Evolutionary conservation across 2,329 filamentous ascomycete species (phyloP).

Genomic region (Plenodomus biglobosus): DNA sequence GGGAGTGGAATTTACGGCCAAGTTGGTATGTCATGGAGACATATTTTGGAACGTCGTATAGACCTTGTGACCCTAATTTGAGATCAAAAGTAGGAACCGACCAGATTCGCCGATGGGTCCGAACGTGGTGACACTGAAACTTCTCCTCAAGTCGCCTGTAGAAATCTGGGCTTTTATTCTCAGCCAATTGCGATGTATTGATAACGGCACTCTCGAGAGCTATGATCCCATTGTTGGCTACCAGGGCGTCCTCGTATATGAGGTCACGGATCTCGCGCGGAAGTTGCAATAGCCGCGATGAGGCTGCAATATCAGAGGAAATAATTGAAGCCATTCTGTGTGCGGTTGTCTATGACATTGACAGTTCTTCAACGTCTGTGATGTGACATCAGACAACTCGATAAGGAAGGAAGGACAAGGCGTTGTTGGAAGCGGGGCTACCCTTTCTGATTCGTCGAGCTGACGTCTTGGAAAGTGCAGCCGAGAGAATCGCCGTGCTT

Average conservation of each 20-base stretch:
- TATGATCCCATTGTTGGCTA: slow-evolving; percentile 12
- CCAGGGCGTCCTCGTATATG: slow-evolving; percentile 21
- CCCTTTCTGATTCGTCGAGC: too few species aligned
- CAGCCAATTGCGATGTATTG: slow-evolving; percentile 2
- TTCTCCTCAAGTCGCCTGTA: slow-evolving; percentile 5
- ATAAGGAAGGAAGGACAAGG: too few species aligned
- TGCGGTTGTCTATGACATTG: too few species aligned
- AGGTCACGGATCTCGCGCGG: slow-evolving; percentile 26
- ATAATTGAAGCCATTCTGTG: too few species aligned
- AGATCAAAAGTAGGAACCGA: slow-evolving; percentile 19
- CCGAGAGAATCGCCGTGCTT: too few species aligned
- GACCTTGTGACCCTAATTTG: slow-evolving; percentile 6
- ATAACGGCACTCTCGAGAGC: slow-evolving; percentile 16
- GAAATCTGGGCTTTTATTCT: slow-evolving; percentile 6
- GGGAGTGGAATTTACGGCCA: neutral
- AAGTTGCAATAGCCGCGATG: slow-evolving; percentile 13
- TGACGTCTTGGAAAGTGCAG: too few species aligned
- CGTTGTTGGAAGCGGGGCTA: too few species aligned
- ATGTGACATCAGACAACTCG: too few species aligned
- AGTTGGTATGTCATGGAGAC: slow-evolving; percentile 28
- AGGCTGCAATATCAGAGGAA: too few species aligned
- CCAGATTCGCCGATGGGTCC: slow-evolving; percentile 18
- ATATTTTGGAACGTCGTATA: slow-evolving; percentile 7
- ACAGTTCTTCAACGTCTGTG: too few species aligned
- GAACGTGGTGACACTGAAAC: slow-evolving; percentile 9